Percentiles rank a stretch among this genome's conserved stretches.
These are phyloP conservation scores for Elsinoe australis DNA, from an alignment of 2,329 filamentous ascomycete species.

Conservation along the genomic window DNA sequence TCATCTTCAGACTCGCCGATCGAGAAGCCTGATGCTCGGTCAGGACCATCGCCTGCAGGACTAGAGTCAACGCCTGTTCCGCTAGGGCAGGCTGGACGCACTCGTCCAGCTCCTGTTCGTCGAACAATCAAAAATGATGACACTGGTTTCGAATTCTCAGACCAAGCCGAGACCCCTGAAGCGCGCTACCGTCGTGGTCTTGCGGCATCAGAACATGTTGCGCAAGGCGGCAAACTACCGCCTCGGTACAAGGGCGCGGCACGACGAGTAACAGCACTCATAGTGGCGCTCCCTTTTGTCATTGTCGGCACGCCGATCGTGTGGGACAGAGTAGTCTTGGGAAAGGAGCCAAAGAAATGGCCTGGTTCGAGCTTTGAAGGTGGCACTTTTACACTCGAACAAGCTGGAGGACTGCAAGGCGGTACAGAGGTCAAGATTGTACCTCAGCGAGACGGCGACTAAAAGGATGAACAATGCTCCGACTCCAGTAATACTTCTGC, in stretches of 20 bases:
- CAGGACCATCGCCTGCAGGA: neutral
- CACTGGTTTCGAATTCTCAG: constrained; percentile 13
- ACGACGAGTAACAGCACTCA: constrained; percentile 13
- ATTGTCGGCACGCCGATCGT: constrained; percentile 15
- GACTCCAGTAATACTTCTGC: neutral
- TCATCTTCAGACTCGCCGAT: too few species aligned
- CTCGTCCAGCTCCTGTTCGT: neutral
- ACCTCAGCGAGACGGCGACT: neutral
- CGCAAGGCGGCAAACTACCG: constrained; percentile 12
- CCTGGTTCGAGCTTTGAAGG: constrained; percentile 7
- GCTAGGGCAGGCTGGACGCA: neutral
- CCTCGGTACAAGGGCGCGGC: constrained; percentile 14
- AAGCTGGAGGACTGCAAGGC: constrained; percentile 1
- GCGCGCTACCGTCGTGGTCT: constrained; percentile 12
- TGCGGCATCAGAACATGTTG: constrained; percentile 13
- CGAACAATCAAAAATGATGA: constrained; percentile 1
- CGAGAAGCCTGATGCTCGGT: too few species aligned
- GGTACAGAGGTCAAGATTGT: neutral
- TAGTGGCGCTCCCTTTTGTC: constrained; percentile 16
- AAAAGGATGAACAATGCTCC: neutral
- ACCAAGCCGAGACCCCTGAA: constrained; percentile 2
- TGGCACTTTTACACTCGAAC: constrained; percentile 4
- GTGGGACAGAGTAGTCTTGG: constrained; percentile 14
- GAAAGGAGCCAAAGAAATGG: constrained; percentile 29
- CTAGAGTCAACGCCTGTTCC: neutral